Base-by-base conservation (phyloP, 352 stramenopile genomes). In the Globisporangium parvum region DNA sequence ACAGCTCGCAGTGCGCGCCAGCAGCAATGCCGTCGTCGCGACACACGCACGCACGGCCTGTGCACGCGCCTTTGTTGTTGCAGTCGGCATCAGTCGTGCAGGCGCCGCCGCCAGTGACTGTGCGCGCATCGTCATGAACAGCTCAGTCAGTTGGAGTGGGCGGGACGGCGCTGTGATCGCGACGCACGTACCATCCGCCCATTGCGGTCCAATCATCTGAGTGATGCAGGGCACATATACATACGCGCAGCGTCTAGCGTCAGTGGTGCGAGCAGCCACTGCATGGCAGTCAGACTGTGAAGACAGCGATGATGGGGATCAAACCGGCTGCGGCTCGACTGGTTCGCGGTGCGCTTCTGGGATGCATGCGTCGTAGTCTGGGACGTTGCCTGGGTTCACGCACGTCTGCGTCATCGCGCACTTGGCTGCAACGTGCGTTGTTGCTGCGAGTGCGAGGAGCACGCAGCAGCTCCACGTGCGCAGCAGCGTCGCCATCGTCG, bases 401-500 rank as follows among this genome's bases (percentile, higher is more conserved):
- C 82, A 93, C 24, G 73, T 85, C 66, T 91, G 80, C 9, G 82
- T 91, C 80, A 93, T 93, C 8, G 78, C 69, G 42, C 82, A 93
- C 47, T 75, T 74, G 55, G 63, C 70, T 15, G 63, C 35, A 3
- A 17, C 39, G 1, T 18, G 31, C 33, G 18, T 31, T 9, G 18
- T 31, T 9, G 24, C 14, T n/a, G 20, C 2, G 10, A 55, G 39
- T 14, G 18, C 23, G 1, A 21, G 2, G 14, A 57, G 26, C 20
- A 52, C 15, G 14, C 1, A 18, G 5, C n/a, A 48, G 20, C 44
- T 35, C 5, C 15, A 42, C 15, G 14, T 10, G 39, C 18, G 8
- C 40, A 44, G 24, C 15, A 37, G 20, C 57, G 26, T 39, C 48
- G 17, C n/a, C 39, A 10, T 44, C 20, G 15, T 45, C 39, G 24